Conservation (phyloP, 1,284 basidiomycete species). For the Malassezia vespertilionis region DNA sequence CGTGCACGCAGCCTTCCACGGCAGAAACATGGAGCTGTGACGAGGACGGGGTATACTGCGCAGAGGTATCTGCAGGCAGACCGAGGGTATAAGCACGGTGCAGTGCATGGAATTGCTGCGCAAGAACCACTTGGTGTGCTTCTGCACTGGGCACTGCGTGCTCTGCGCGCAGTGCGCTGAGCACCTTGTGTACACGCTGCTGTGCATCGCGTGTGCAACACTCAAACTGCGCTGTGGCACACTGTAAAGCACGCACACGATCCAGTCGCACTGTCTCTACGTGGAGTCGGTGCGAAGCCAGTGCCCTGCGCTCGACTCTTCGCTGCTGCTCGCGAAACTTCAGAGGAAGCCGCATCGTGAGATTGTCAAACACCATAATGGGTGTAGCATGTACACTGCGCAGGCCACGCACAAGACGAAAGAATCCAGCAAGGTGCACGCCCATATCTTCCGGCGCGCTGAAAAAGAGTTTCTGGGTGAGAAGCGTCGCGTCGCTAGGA, state of each 20-base stretch:
- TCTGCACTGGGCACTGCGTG: too few species aligned
- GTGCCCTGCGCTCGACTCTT: not conserved
- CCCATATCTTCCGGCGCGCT: not conserved
- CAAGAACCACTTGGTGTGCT: too few species aligned
- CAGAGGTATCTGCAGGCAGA: too few species aligned
- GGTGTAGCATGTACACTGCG: not conserved
- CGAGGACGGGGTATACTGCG: not conserved
- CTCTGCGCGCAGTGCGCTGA: too few species aligned
- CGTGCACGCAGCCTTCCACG: not conserved
- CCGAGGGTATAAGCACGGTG: too few species aligned
- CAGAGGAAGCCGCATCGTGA: conserved; percentile 5
- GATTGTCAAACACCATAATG: conserved; percentile 16
- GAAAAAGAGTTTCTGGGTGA: conserved; percentile 13
- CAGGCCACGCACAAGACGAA: conserved; percentile 1
- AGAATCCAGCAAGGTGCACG: conserved; percentile 1
- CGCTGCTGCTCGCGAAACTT: conserved; percentile 6
- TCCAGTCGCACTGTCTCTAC: conserved; percentile 1
- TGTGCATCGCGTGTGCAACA: too few species aligned
- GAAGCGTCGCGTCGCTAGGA: conserved; percentile 13
- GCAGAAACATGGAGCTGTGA: conserved; percentile 3
- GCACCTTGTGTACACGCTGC: too few species aligned
- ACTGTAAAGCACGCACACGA: conserved; percentile 7
- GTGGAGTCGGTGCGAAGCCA: not conserved
- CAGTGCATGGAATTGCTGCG: not conserved
- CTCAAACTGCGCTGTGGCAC: conserved; percentile 17